These are phyloP conservation scores for Plasmodium gonderi DNA, from an alignment of 169 alveolate species.

Conservation along the genomic window DNA sequence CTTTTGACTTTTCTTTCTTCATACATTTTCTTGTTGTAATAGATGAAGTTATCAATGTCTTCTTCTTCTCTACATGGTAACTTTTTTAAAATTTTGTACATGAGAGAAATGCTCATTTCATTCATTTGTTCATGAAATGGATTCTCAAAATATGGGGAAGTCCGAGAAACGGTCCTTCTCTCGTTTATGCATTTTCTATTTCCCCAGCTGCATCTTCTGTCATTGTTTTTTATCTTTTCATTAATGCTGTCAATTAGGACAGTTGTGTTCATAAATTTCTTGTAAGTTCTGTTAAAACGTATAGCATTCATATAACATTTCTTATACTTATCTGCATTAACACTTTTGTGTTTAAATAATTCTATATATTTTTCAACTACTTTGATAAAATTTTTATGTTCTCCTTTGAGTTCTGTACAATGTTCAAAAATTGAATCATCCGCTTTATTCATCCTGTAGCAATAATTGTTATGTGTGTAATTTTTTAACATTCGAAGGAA, in stretches of 20 bases:
- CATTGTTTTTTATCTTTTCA: background rate
- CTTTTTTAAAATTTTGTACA: constrained; percentile 24
- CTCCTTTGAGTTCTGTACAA: background rate
- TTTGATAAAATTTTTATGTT: background rate
- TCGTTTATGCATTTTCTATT: background rate
- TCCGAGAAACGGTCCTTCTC: too few relatives aligned
- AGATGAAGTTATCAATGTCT: constrained; percentile 30
- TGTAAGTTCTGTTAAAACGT: constrained; percentile 10
- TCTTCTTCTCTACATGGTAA: constrained; percentile 74
- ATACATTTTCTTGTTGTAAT: constrained; percentile 26
- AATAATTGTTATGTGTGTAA: background rate
- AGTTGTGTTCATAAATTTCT: background rate
- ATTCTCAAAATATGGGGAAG: background rate
- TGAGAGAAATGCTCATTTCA: background rate
- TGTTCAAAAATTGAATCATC: background rate
- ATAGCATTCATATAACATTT: constrained; percentile 8
- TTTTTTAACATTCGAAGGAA: background rate
- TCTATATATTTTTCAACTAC: constrained; percentile 7
- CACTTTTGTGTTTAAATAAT: background rate
- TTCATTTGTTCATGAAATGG: background rate
- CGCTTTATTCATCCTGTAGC: background rate
- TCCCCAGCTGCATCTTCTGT: background rate
- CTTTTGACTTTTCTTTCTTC: background rate
- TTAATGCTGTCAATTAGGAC: background rate
- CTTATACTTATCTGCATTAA: background rate